Evolutionary conservation across 805 yeast species (phyloP).

Genomic region (Wickerhamiella galacta): DNA sequence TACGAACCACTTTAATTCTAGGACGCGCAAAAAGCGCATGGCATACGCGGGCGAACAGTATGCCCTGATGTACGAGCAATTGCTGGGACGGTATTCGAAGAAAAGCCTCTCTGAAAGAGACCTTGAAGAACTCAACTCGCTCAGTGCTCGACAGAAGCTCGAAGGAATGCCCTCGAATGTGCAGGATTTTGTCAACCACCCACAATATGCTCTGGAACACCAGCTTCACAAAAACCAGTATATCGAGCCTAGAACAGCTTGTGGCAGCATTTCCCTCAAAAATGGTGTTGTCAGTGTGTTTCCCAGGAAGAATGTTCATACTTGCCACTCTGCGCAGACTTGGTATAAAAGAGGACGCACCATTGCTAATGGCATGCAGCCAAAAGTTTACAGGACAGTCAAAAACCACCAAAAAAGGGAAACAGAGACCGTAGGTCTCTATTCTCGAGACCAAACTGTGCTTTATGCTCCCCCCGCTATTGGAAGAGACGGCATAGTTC

Average conservation of each 20-base stretch:
- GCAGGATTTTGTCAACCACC: conserved; percentile 75
- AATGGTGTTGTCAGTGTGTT: conserved; percentile 31
- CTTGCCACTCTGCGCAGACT: conserved; percentile 54
- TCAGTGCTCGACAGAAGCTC: conserved; percentile 39
- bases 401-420: conserved; percentile 14
- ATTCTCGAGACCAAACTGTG: conserved; percentile 66
- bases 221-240: conserved; percentile 62
- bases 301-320: conserved; percentile 45
- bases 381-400: conserved; percentile 29
- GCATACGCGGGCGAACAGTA: conserved; percentile 33
- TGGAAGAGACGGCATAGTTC: conserved; percentile 31
- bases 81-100: conserved; percentile 24
- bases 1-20: conserved; percentile 51
- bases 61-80: conserved; percentile 38
- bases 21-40: conserved; percentile 56
- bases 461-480: conserved; percentile 49
- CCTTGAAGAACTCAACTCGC: conserved; percentile 38
- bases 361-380: conserved; percentile 52
- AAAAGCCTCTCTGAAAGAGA: conserved; percentile 21
- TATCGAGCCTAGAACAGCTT: conserved; percentile 40
- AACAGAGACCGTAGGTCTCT: conserved; percentile 27
- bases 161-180: conserved; percentile 83
- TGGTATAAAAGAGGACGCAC: conserved; percentile 78
- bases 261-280: conserved; percentile 52
- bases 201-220: conserved; percentile 62